Evolutionary conservation across 306 rosid genomes (phyloP).

Genomic region (Gleditsia sinensis): DNA sequence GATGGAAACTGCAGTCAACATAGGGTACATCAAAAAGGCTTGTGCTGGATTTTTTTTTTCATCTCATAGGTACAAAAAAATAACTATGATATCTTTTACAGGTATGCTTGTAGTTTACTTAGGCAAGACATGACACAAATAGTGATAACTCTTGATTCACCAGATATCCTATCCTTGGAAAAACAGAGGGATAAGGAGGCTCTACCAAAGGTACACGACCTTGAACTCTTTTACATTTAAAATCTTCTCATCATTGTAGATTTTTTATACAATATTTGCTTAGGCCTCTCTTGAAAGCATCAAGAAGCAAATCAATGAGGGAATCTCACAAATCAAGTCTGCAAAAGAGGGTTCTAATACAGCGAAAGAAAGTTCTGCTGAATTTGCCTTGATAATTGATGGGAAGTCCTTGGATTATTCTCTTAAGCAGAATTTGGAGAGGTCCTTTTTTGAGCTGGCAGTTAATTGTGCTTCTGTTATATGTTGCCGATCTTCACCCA

Average conservation of each 20-base stretch:
- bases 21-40: conserved; percentile 58
- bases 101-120: conserved; percentile 88
- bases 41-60: conserved; percentile 21
- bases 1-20: conserved; percentile 91
- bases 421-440: conserved; percentile 53
- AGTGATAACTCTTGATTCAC: conserved; percentile 70
- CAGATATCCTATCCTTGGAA: conserved; percentile 63
- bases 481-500: conserved; percentile 91
- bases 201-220: conserved; percentile 52
- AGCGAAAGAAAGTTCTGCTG: conserved; percentile 33
- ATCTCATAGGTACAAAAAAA: conserved; percentile 26
- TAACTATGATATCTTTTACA: conserved; percentile 33
- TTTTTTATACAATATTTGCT: conserved; percentile 43
- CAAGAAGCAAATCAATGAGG: conserved; percentile 63
- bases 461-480: conserved; percentile 75
- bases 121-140: conserved; percentile 76
- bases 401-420: conserved; percentile 86
- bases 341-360: conserved; percentile 42
- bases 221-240: conserved; percentile 3
- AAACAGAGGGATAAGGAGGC: conserved; percentile 67
- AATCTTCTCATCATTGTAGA: conserved; percentile 21
- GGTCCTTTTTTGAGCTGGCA: conserved; percentile 73
- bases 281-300: conserved; percentile 75
- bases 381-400: conserved; percentile 77
- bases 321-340: conserved; percentile 53